These are phyloP conservation scores for Trichoderma lentiforme DNA, from an alignment of 2,329 filamentous ascomycete species.

Conservation along the genomic window DNA sequence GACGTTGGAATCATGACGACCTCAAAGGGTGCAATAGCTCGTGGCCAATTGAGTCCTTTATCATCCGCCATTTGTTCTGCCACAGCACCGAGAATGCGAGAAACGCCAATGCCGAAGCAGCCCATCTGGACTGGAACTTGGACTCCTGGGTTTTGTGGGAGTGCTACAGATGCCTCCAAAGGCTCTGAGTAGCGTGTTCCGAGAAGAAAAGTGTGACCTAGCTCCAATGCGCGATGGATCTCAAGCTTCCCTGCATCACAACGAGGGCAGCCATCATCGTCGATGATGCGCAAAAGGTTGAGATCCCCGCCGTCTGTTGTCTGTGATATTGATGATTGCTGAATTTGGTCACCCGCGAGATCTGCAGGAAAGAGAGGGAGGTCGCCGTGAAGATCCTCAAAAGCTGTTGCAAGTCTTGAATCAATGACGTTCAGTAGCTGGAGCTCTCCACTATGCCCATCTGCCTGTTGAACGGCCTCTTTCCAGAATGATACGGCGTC, in stretches of 20 bases:
- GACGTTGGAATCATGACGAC: constrained; percentile 60
- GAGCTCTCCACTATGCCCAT: not conserved
- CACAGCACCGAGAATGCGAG: constrained; percentile 81
- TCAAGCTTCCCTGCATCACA: constrained; percentile 63
- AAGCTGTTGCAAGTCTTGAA: constrained; percentile 28
- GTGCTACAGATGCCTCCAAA: constrained; percentile 60
- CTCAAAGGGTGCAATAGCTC: constrained; percentile 80
- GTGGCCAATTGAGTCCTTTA: constrained; percentile 82
- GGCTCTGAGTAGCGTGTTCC: constrained; percentile 83
- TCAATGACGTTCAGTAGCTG: constrained; percentile 37
- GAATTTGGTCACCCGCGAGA: constrained; percentile 8
- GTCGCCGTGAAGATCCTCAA: constrained; percentile 24
- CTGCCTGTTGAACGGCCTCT: constrained; percentile 29
- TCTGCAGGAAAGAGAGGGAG: constrained; percentile 28
- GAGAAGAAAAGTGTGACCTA: constrained; percentile 93
- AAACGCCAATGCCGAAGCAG: constrained; percentile 92
- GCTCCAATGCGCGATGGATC: constrained; percentile 73
- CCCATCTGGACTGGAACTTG: constrained; percentile 78
- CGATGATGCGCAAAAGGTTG: constrained; percentile 61
- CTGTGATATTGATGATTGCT: constrained; percentile 27
- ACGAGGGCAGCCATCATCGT: constrained; percentile 69
- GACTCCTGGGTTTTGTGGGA: constrained; percentile 29
- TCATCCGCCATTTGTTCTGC: constrained; percentile 71
- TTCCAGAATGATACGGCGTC: constrained; percentile 54
- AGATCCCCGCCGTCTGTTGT: constrained; percentile 40